These are phyloP conservation scores for Chaetomium strumarium DNA, from an alignment of 2,329 filamentous ascomycete genomes.

Conservation along the genomic window DNA sequence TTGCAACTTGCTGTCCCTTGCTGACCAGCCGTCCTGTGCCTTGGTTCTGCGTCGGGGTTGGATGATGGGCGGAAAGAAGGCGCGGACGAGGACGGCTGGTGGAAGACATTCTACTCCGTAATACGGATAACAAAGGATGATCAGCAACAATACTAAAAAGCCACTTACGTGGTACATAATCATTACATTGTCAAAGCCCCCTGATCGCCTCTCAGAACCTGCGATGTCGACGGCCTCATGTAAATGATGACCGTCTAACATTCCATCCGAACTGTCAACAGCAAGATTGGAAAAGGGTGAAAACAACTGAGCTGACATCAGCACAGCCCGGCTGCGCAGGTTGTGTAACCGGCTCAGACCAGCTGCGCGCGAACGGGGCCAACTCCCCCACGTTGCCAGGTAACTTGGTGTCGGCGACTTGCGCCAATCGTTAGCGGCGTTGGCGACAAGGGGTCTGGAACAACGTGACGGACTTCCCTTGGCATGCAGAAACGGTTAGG, in stretches of 20 bases:
- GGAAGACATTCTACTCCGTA: too few species aligned
- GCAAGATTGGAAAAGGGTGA: neutral
- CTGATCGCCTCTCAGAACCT: slow-evolving; percentile 5
- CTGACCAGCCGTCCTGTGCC: too few species aligned
- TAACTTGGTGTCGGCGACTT: neutral
- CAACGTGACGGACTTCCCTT: neutral
- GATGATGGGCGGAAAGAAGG: too few species aligned
- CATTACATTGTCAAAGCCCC: slow-evolving; percentile 3
- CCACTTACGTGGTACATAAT: slow-evolving; percentile 4
- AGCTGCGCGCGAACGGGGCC: neutral
- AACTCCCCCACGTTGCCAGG: neutral
- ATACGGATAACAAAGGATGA: too few species aligned
- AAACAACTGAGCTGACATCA: neutral
- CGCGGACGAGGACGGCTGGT: too few species aligned
- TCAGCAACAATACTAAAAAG: too few species aligned
- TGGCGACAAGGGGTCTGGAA: slow-evolving; percentile 1
- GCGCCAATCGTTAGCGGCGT: slow-evolving; percentile 3
- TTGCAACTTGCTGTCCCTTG: too few species aligned
- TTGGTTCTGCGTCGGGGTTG: too few species aligned
- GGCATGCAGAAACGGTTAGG: slow-evolving; percentile 12
- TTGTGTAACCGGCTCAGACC: too few species aligned
- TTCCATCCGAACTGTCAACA: neutral
- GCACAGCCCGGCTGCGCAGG: slow-evolving; percentile 1
- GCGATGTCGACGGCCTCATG: neutral
- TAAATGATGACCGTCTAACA: neutral